Percentiles rank a stretch among this genome's conserved stretches.
Conservation (phyloP, 331 rosid genomes). For the Pyracantha coccinea region DNA sequence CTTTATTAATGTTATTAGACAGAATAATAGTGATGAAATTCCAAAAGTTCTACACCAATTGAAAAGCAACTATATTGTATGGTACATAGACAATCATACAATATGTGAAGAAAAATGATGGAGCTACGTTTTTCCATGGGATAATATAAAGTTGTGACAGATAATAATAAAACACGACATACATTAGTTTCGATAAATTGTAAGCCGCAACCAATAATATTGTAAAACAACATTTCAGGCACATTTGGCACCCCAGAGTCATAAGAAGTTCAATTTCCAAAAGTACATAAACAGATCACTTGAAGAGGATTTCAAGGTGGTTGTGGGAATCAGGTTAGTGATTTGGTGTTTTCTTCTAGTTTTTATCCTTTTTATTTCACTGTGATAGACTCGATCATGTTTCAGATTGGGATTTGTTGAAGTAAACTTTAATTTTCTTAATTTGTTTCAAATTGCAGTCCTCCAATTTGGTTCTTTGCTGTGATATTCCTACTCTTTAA, state of each 20-base stretch:
- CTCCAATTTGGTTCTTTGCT: constrained; percentile 74
- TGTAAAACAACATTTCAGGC: constrained; percentile 44
- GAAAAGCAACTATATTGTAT: background rate
- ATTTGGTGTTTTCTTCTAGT: background rate
- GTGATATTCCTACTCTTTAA: constrained; percentile 70
- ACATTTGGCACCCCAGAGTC: constrained; percentile 82
- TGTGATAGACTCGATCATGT: too few species aligned
- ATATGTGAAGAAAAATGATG: background rate
- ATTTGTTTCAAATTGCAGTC: constrained; percentile 36
- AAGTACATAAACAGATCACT: constrained; percentile 64
- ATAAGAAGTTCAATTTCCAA: constrained; percentile 61
- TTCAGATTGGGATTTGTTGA: background rate
- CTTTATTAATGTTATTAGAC: background rate
- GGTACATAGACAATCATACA: background rate
- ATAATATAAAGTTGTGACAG: background rate
- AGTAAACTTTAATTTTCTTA: background rate
- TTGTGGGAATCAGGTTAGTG: constrained; percentile 70
- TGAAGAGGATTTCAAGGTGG: constrained; percentile 90
- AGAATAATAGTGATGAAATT: background rate
- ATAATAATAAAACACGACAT: too few species aligned
- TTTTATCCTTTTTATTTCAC: background rate
- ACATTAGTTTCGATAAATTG: background rate
- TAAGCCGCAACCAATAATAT: background rate
- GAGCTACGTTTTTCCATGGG: background rate
- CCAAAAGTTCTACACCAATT: background rate